Evolutionary conservation across 1,139 yeast genomes (phyloP).

Genomic region (Zygosaccharomyces sapae): DNA sequence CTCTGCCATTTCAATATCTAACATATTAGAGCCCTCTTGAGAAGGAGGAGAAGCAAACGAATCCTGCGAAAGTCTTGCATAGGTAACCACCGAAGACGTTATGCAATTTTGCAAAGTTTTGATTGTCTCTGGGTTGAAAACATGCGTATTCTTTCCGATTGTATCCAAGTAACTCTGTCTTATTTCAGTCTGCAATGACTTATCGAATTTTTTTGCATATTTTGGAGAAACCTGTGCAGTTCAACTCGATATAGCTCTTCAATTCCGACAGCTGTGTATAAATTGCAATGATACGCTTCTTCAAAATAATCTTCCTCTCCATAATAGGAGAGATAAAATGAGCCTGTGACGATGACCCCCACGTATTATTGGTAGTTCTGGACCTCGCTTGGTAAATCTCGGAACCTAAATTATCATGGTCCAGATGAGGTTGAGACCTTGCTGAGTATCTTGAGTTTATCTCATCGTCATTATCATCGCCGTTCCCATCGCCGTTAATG

Average conservation of each 20-base stretch:
- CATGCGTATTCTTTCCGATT: conserved; percentile 41
- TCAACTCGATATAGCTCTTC: conserved; percentile 74
- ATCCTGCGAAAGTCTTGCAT: conserved; percentile 42
- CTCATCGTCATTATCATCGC: conserved; percentile 3
- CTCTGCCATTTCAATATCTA: conserved; percentile 41
- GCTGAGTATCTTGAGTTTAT: conserved; percentile 12
- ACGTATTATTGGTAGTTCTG: conserved; percentile 17
- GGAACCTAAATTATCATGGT: conserved; percentile 8
- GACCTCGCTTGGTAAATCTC: conserved; percentile 19
- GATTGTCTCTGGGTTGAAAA: conserved; percentile 46
- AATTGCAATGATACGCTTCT: conserved; percentile 58
- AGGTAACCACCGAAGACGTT: conserved; percentile 39
- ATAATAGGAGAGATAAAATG: conserved; percentile 17
- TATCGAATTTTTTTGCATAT: conserved; percentile 85
- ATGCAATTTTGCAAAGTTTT: conserved; percentile 45
- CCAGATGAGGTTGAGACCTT: conserved; percentile 20
- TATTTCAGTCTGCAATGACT: conserved; percentile 61
- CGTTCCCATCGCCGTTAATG: conserved; percentile 2
- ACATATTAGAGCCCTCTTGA: conserved; percentile 9
- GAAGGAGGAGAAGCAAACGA: conserved; percentile 12
- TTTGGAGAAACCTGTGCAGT: conserved; percentile 82
- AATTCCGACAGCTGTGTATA: conserved; percentile 80
- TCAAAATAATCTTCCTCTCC: conserved; percentile 53
- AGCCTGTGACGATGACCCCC: conserved; percentile 9
- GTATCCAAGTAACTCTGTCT: conserved; percentile 48